Base-by-base conservation (phyloP, 139 green algal species). In the Diplosphaera chodatii region DNA sequence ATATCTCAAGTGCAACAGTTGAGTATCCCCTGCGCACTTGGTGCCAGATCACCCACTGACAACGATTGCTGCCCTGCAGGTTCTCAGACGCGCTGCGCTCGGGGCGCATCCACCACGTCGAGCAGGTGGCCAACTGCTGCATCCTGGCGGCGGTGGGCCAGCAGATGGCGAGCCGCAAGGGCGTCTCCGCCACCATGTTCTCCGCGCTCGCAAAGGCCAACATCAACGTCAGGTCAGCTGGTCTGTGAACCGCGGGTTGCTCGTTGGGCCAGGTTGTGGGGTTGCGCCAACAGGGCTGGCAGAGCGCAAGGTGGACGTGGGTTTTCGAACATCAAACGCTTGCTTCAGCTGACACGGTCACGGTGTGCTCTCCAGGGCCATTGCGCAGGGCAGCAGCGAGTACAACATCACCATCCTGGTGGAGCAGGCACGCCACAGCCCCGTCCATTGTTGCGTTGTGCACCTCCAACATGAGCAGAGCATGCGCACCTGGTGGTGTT, bases 331-430 rank as follows among this genome's bases (percentile, higher is more conserved):
- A 25, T 59, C 37, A 48, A 13, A 48, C 37, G n/a, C 2, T 64
- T 1, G 16, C n/a, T 55, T 62, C 32, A 69, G 70, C n/a, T n/a
- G n/a, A n/a, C n/a, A n/a, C n/a, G n/a, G n/a, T n/a, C n/a, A 13
- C 34, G 2, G 15, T 16, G 8, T 20, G 6, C 37, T 23, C 25
- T 77, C 56, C 66, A 93, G 89, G 81, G 88, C 88, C 69, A 82
- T 84, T 62, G 77, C 86, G 5, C 92, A 98, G 86, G 95, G 95
- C 59, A 91, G 78, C 64, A 92, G 79, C 1, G 95, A 99, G 86
- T 98, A 98, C 92, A 99, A 99, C 86, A 97, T 99, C 85, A 99
- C 95, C 18, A 85, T 96, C 37, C 81, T 99, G 55, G 87, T 99
- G 22, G 83, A 96, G 67, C 85, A 94, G 82, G 68, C 73, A 31